Evolutionary conservation across 2,329 filamentous ascomycete genomes (phyloP).

Genomic region (Cordyceps militaris): DNA sequence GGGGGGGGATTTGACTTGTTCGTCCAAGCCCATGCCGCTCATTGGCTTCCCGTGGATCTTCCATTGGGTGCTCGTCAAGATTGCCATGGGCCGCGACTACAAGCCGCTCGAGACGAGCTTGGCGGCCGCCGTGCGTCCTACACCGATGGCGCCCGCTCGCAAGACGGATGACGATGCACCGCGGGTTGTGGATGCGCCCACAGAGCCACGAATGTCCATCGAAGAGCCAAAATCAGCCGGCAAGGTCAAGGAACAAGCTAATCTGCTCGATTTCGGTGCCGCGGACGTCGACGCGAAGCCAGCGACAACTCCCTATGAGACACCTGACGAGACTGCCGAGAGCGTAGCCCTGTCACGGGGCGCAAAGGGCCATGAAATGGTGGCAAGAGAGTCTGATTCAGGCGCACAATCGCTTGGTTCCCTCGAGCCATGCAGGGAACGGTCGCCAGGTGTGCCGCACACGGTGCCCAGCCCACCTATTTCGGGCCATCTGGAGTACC

Average conservation of each 20-base stretch:
- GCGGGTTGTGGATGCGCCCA: too few relatives aligned
- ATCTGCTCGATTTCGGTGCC: neutral
- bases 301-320: neutral
- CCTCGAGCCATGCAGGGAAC: neutral
- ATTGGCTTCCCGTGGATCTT: constrained; percentile 97
- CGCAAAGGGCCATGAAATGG: neutral
- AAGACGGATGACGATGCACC: neutral
- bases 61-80: constrained; percentile 43
- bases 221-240: neutral
- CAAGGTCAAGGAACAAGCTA: neutral
- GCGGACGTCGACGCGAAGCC: neutral
- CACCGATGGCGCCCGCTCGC: neutral
- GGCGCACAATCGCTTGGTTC: neutral
- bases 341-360: neutral
- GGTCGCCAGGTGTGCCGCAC: neutral
- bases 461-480: neutral
- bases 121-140: neutral
- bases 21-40: constrained; percentile 48
- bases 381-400: neutral
- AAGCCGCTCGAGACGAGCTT: constrained; percentile 12
- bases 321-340: neutral
- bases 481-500: neutral
- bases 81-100: constrained; percentile 23
- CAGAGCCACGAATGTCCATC: neutral
- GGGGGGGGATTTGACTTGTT: neutral